Evolutionary conservation across 257 asterid species (phyloP).

Genomic region (Capsicum pubescens): DNA sequence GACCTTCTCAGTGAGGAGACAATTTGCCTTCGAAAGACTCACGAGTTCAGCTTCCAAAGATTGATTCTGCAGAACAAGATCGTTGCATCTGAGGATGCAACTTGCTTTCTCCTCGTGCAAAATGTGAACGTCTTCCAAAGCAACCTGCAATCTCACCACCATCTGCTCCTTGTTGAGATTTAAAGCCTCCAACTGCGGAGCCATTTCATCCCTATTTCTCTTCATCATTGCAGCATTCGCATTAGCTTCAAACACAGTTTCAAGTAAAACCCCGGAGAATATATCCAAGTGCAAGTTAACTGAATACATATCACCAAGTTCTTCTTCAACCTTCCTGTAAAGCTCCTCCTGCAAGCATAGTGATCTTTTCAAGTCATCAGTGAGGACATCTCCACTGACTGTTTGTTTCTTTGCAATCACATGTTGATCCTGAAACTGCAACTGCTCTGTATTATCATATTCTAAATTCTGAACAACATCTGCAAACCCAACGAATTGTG

Average conservation of each 20-base stretch:
- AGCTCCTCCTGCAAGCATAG: constrained; percentile 79
- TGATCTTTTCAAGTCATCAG: constrained; percentile 84
- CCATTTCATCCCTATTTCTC: constrained; percentile 53
- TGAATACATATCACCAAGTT: constrained; percentile 75
- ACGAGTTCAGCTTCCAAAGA: constrained; percentile 63
- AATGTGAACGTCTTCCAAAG: constrained; percentile 60
- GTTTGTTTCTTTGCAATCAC: constrained; percentile 50
- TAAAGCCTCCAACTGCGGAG: constrained; percentile 61
- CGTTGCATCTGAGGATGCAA: constrained; percentile 59
- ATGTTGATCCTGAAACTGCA: constrained; percentile 48
- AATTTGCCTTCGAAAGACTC: constrained; percentile 53
- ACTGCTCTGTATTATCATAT: constrained; percentile 38
- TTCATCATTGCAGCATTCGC: constrained; percentile 46
- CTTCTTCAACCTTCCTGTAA: constrained; percentile 82
- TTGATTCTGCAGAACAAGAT: constrained; percentile 69
- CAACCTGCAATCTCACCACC: constrained; percentile 65
- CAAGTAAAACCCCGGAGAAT: constrained; percentile 71
- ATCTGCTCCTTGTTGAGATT: constrained; percentile 62
- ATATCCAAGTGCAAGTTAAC: constrained; percentile 72
- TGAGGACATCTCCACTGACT: constrained; percentile 70
- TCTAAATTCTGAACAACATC: constrained; percentile 40
- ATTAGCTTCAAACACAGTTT: constrained; percentile 63
- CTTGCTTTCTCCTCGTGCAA: constrained; percentile 66
- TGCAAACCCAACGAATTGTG: constrained; percentile 37
- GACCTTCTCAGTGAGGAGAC: constrained; percentile 63